phyloP scores from a whole-genome alignment of 2,329 filamentous ascomycete genomes.

The Fusarium napiforme region DNA sequence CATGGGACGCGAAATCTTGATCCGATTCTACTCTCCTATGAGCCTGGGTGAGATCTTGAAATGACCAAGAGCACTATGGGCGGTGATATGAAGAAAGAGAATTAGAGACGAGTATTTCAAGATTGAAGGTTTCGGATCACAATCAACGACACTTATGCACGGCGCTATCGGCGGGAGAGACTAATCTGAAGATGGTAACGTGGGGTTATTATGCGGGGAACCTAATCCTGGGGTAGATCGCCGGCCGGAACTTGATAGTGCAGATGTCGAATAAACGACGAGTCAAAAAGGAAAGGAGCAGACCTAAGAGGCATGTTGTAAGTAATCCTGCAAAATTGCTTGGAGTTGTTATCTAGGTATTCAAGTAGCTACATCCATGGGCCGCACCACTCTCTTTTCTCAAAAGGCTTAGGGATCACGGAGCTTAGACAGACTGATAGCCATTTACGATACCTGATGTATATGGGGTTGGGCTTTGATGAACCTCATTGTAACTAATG shows the following conservation, averaged over 20 bases:
- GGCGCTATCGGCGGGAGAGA: not conserved
- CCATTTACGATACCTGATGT: not conserved
- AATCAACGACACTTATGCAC: not conserved
- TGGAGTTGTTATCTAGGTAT: not conserved
- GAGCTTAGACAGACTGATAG: not conserved
- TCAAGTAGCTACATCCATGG: not conserved
- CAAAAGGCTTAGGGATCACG: not conserved
- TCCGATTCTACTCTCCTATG: not conserved
- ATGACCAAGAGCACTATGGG: not conserved
- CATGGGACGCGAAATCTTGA: not conserved
- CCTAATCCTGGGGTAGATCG: not conserved
- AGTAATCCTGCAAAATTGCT: not conserved
- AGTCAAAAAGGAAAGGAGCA: not conserved
- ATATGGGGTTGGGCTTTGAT: not conserved
- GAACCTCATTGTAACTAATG: not conserved
- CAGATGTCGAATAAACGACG: not conserved
- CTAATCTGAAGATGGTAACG: not conserved
- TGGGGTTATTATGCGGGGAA: not conserved
- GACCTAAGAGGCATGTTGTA: not conserved
- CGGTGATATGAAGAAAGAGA: not conserved
- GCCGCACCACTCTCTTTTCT: not conserved
- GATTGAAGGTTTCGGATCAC: not conserved
- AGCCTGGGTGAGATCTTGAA: too few relatives aligned
- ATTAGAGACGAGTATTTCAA: not conserved
- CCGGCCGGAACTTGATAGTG: not conserved